Percentiles rank a stretch among this genome's conserved stretches.
phyloP scores from a whole-genome alignment of 2,329 filamentous ascomycete genomes.

The Epichloe uncinata region DNA sequence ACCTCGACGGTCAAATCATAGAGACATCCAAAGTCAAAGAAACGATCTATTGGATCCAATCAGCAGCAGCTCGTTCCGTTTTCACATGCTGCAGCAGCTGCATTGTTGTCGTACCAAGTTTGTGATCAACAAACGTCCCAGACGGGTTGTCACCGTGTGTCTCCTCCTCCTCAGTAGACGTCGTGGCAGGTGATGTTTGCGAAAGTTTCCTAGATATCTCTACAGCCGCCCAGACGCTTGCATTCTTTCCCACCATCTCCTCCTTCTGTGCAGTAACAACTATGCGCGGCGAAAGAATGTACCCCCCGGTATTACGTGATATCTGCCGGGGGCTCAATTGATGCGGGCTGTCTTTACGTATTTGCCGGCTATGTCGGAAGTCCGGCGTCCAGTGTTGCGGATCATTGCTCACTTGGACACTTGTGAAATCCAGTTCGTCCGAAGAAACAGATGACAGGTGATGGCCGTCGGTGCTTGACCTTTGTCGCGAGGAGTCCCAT shows the following conservation, averaged over 20 bases:
- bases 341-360: background rate
- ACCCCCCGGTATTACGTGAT: slow-evolving; percentile 4
- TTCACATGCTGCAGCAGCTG: background rate
- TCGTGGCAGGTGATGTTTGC: slow-evolving; percentile 7
- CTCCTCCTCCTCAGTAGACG: background rate
- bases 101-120: slow-evolving; percentile 10
- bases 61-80: background rate
- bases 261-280: slow-evolving; percentile 29
- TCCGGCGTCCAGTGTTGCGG: no score
- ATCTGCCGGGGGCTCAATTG: slow-evolving; percentile 5
- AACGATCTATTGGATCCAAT: slow-evolving; percentile 14
- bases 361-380: background rate
- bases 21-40: slow-evolving; percentile 33
- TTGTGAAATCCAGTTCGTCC: no score
- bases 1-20: slow-evolving; percentile 35
- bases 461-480: no score
- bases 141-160: background rate
- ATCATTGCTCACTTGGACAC: no score
- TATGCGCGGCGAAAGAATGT: slow-evolving; percentile 29
- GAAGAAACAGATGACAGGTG: no score
- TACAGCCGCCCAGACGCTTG: slow-evolving; percentile 34
- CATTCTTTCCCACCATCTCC: slow-evolving; percentile 19
- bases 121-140: slow-evolving; percentile 8
- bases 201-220: slow-evolving; percentile 31
- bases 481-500: no score